Evolutionary conservation across 2,329 filamentous ascomycete genomes (phyloP).

Genomic region (Fusarium verticillioides): DNA sequence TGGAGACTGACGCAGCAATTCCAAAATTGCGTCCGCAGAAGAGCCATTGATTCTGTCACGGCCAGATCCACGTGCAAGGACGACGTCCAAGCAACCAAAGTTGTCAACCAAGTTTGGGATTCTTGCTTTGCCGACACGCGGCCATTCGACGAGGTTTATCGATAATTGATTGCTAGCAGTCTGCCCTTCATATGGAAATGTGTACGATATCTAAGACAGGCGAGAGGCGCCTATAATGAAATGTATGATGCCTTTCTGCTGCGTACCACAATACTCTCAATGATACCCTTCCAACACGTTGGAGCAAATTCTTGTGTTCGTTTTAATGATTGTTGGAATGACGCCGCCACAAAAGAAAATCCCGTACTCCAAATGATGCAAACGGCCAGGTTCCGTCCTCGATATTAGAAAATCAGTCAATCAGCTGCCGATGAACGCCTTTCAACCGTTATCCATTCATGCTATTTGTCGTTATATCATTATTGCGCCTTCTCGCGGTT

Average conservation of each 20-base stretch:
- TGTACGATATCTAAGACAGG: conserved; percentile 40
- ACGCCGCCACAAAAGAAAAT: conserved; percentile 33
- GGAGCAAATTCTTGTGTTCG: conserved; percentile 28
- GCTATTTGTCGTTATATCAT: conserved; percentile 36
- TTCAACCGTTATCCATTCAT: conserved; percentile 27
- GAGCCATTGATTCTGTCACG: conserved; percentile 83
- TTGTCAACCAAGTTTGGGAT: conserved; percentile 98
- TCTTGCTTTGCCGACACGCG: conserved; percentile 95
- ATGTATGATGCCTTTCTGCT: conserved; percentile 21
- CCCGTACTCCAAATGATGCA: conserved; percentile 49
- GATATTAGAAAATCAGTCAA: conserved; percentile 15
- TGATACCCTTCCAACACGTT: conserved; percentile 39
- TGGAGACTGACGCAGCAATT: conserved; percentile 92
- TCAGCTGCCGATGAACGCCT: conserved; percentile 38
- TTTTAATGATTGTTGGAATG: conserved; percentile 21
- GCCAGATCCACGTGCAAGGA: conserved; percentile 84
- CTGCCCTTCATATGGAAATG: not conserved
- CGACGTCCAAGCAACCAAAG: conserved; percentile 84
- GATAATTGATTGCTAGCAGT: conserved; percentile 57
- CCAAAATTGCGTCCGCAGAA: conserved; percentile 86
- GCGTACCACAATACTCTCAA: conserved; percentile 40
- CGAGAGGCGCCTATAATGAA: conserved; percentile 23
- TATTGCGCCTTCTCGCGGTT: conserved; percentile 59
- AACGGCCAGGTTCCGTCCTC: conserved; percentile 34
- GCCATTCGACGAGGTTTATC: conserved; percentile 97